phyloP scores from a whole-genome alignment of 108 stramenopile species.

The Aurantiochytrium sp. region DNA sequence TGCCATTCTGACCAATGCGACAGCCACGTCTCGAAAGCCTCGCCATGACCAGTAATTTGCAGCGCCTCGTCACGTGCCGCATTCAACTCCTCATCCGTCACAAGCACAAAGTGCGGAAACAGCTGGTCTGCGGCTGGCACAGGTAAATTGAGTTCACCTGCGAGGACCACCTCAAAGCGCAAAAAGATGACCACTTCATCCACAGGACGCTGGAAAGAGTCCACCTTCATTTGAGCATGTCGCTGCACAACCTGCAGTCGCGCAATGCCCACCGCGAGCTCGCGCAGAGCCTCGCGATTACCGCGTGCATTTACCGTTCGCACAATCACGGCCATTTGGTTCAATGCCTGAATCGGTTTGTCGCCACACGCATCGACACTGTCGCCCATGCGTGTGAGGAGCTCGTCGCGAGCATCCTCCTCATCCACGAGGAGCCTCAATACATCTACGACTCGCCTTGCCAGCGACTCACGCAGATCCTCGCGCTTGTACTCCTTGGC shows the following conservation, averaged over 20 bases:
- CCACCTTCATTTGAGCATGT: not conserved
- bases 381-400: not conserved
- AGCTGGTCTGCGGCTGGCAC: not conserved
- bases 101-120: not conserved
- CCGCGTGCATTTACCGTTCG: not conserved
- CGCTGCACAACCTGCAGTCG: not conserved
- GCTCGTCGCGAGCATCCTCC: not conserved
- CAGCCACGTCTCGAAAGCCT: not conserved
- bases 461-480: not conserved
- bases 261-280: not conserved
- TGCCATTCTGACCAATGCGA: conserved; percentile 7
- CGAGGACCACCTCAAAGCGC: not conserved
- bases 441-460: not conserved
- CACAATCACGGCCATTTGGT: conserved; percentile 9
- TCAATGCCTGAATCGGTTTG: not conserved
- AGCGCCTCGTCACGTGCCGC: not conserved
- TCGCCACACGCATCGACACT: conserved; percentile 14
- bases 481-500: not conserved
- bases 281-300: not conserved
- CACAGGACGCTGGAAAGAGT: not conserved
- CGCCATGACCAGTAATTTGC: not conserved
- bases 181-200: not conserved
- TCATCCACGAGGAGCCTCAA: not conserved
- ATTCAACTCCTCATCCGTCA: not conserved
- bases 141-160: not conserved